phyloP scores from a whole-genome alignment of 306 rosid genomes.

The Myrica gale region DNA sequence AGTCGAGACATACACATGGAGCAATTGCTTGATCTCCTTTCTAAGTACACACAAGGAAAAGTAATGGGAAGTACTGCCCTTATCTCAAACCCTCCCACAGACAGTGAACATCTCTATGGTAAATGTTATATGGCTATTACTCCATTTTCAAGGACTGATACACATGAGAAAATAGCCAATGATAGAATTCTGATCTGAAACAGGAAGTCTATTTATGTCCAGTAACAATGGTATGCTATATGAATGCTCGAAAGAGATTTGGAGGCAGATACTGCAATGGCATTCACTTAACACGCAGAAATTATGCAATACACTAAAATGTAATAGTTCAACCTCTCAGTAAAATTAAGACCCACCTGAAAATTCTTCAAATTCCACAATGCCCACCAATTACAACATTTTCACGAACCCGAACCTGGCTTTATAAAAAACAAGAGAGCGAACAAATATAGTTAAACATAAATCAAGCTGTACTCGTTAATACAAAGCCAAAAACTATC shows the following conservation, averaged over 20 bases:
- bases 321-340: neutral
- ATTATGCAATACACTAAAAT: neutral
- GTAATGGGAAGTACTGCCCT: neutral
- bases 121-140: slow-evolving; percentile 4
- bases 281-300: slow-evolving; percentile 6
- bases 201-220: slow-evolving; percentile 2
- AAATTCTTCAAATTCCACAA: slow-evolving; percentile 27
- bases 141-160: neutral
- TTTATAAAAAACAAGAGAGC: neutral
- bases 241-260: neutral
- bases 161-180: neutral
- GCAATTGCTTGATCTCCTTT: too few species aligned
- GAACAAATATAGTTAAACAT: neutral
- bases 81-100: too few species aligned
- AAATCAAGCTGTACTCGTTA: neutral
- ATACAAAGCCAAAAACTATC: neutral
- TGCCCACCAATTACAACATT: slow-evolving; percentile 16
- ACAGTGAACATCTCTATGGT: too few species aligned
- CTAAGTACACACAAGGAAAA: neutral
- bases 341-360: slow-evolving; percentile 15
- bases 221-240: neutral
- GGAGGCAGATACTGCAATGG: neutral
- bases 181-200: neutral
- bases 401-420: slow-evolving; percentile 12
- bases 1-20: too few species aligned